These are phyloP conservation scores for Ocimum tenuiflorum DNA, from an alignment of 257 asterid species.

Conservation along the genomic window DNA sequence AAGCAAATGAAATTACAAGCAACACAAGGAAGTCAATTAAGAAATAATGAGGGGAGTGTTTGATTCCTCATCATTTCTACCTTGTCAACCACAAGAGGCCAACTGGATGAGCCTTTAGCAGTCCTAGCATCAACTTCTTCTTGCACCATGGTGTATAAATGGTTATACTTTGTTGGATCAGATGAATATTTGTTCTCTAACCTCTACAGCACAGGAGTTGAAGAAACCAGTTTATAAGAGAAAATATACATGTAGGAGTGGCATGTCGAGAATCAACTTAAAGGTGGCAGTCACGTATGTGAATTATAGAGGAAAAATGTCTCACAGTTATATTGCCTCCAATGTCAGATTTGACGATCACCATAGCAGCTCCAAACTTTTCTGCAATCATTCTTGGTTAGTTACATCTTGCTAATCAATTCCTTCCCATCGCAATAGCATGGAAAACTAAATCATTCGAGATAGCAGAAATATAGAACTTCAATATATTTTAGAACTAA, in stretches of 20 bases:
- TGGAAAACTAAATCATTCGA: not conserved
- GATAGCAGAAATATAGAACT: not conserved
- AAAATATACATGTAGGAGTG: constrained; percentile 5
- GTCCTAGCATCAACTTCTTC: constrained; percentile 86
- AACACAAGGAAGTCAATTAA: constrained; percentile 6
- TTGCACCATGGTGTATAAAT: constrained; percentile 77
- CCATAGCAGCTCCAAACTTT: constrained; percentile 92
- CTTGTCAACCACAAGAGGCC: constrained; percentile 99
- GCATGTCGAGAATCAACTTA: too few relatives aligned
- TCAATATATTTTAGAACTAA: not conserved
- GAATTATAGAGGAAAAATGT: constrained; percentile 3
- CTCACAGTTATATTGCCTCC: constrained; percentile 88
- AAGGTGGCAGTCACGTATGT: constrained; percentile 1
- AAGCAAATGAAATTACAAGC: constrained; percentile 3
- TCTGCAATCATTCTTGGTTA: constrained; percentile 36
- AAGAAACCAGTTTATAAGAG: constrained; percentile 4
- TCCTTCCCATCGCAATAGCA: constrained; percentile 1
- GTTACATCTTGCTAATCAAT: not conserved
- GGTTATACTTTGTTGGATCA: constrained; percentile 58
- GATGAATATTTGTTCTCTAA: constrained; percentile 74
- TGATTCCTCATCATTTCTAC: constrained; percentile 45
- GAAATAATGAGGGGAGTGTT: too few relatives aligned
- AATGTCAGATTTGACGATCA: constrained; percentile 83
- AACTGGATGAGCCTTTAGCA: constrained; percentile 88
- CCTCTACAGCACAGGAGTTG: constrained; percentile 41